Percentiles rank a stretch among this genome's conserved stretches.
Evolutionary conservation across 192 early-diverging fungal species (phyloP).

Genomic region (Coemansia erecta): DNA sequence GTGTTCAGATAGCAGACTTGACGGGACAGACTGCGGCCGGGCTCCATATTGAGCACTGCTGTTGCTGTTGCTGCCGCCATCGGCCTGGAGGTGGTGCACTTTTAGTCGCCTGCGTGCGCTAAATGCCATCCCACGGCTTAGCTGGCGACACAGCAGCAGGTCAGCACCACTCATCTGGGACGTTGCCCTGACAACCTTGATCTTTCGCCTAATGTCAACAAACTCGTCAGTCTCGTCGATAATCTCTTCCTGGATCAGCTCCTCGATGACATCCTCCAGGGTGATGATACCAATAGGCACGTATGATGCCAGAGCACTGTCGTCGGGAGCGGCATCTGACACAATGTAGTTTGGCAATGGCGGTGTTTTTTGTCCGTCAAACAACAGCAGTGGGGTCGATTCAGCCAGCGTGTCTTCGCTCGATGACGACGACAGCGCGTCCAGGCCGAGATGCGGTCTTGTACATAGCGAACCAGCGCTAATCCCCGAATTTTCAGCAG

Average conservation of each 20-base stretch:
- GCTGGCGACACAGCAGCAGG: not conserved
- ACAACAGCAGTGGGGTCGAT: slow-evolving; percentile 1
- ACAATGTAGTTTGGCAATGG: slow-evolving; percentile 9
- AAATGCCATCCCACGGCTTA: slow-evolving; percentile 10
- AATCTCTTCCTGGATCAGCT: slow-evolving; percentile 80
- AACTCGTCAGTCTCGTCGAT: slow-evolving; percentile 79
- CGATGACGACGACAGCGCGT: not conserved
- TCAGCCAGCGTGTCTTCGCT: slow-evolving; percentile 5
- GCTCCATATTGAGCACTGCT: not conserved
- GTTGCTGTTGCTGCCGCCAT: not conserved
- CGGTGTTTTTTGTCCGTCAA: not conserved
- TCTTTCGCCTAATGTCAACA: slow-evolving; percentile 48
- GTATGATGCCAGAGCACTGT: slow-evolving; percentile 48
- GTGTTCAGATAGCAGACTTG: not conserved
- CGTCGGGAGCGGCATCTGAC: not conserved
- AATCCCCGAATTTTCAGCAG: too few species aligned
- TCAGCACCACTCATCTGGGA: not conserved
- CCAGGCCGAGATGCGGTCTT: too few species aligned
- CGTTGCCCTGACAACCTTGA: slow-evolving; percentile 44
- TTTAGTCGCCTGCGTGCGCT: slow-evolving; percentile 10
- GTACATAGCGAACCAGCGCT: too few species aligned
- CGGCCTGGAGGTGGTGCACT: not conserved
- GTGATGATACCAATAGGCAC: slow-evolving; percentile 72
- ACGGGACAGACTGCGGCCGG: slow-evolving; percentile 3
- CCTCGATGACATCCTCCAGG: slow-evolving; percentile 82